Percentiles rank a stretch among this genome's conserved stretches.
phyloP scores from a whole-genome alignment of 2,329 filamentous ascomycete species.

The Clonostachys byssicola region DNA sequence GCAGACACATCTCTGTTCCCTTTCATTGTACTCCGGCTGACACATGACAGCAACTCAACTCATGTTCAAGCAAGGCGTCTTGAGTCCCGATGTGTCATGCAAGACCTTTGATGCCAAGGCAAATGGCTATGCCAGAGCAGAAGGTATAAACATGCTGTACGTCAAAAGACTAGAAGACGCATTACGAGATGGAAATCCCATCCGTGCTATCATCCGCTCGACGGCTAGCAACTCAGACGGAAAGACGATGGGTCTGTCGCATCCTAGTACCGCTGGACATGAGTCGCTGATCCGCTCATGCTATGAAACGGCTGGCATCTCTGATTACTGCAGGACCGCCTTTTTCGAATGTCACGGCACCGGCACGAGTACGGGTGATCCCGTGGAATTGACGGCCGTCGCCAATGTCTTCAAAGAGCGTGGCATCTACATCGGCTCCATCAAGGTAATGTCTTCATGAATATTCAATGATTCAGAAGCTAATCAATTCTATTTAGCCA shows the following conservation, averaged over 20 bases:
- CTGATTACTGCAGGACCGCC: constrained; percentile 11
- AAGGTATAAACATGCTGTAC: constrained; percentile 32
- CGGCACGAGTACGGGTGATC: constrained; percentile 11
- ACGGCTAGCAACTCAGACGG: constrained; percentile 31
- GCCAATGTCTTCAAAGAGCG: too few species aligned
- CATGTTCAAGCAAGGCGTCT: constrained; percentile 9
- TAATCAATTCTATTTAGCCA: too few species aligned
- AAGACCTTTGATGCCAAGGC: constrained; percentile 30
- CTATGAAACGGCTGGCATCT: constrained; percentile 21
- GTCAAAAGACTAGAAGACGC: constrained; percentile 38
- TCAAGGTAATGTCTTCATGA: too few species aligned
- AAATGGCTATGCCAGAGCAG: constrained; percentile 41
- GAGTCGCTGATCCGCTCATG: constrained; percentile 28
- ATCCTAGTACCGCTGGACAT: constrained; percentile 28
- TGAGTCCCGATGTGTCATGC: constrained; percentile 15
- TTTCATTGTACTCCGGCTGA: too few species aligned
- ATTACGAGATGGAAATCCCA: constrained; percentile 34
- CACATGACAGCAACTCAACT: too few species aligned
- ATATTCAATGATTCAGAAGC: too few species aligned
- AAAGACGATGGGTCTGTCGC: constrained; percentile 26
- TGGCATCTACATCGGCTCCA: too few species aligned
- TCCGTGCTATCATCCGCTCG: constrained; percentile 25
- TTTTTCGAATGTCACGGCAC: constrained; percentile 38
- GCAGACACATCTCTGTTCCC: too few species aligned
- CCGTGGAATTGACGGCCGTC: too few species aligned